Evolutionary conservation across 2,329 filamentous ascomycete genomes (phyloP).

Genomic region (Cladorrhinum sp.): DNA sequence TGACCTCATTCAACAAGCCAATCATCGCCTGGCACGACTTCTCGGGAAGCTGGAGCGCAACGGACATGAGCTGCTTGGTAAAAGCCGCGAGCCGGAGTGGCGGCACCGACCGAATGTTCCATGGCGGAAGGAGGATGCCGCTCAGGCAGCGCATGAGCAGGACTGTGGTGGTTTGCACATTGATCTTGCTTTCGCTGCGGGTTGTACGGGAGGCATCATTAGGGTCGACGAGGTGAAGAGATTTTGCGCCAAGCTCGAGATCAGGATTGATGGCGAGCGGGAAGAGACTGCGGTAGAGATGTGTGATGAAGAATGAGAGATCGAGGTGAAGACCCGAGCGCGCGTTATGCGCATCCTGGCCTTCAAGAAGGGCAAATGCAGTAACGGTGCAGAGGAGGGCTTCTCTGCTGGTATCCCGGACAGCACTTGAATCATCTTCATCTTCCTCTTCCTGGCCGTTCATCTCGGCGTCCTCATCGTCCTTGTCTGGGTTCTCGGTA

Average conservation of each 20-base stretch:
- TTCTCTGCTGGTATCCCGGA: slow-evolving; percentile 78
- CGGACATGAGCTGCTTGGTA: slow-evolving; percentile 82
- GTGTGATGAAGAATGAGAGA: slow-evolving; percentile 89
- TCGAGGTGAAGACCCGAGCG: slow-evolving; percentile 81
- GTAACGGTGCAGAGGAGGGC: slow-evolving; percentile 92
- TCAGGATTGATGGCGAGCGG: slow-evolving; percentile 77
- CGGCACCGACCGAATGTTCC: slow-evolving; percentile 70
- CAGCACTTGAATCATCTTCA: slow-evolving; percentile 45
- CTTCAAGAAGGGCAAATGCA: slow-evolving; percentile 91
- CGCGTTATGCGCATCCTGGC: slow-evolving; percentile 86
- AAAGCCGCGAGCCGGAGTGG: slow-evolving; percentile 87
- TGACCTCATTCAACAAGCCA: slow-evolving; percentile 72
- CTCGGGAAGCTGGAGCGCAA: slow-evolving; percentile 82
- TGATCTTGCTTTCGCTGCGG: slow-evolving; percentile 62
- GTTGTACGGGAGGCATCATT: slow-evolving; percentile 40
- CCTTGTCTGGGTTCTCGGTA: slow-evolving; percentile 56
- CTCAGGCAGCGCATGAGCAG: slow-evolving; percentile 85
- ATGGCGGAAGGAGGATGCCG: slow-evolving; percentile 72
- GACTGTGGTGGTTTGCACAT: slow-evolving; percentile 91
- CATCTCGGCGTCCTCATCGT: slow-evolving; percentile 40
- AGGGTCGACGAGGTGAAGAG: slow-evolving; percentile 67
- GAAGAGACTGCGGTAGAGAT: slow-evolving; percentile 85
- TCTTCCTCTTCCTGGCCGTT: slow-evolving; percentile 44
- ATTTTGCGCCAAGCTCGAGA: slow-evolving; percentile 75
- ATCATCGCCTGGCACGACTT: slow-evolving; percentile 81